Percentiles rank a stretch among this genome's conserved stretches.
Evolutionary conservation across 495 filamentous ascomycete species (phyloP).

Genomic region (Chaetomium fimeti): DNA sequence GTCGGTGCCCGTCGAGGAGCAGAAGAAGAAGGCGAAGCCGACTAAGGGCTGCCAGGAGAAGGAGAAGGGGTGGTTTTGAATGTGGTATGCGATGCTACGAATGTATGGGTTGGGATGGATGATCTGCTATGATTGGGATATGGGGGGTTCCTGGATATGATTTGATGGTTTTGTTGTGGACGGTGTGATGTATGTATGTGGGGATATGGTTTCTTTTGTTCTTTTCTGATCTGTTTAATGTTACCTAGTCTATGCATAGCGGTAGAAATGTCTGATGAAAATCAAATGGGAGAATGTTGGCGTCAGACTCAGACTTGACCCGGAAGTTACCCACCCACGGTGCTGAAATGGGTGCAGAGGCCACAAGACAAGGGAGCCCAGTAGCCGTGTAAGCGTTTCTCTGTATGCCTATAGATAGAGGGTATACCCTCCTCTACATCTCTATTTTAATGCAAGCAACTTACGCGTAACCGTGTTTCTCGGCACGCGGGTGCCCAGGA

Average conservation of each 20-base stretch:
- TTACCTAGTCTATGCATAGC: slow-evolving; percentile 6
- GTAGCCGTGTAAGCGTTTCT: no score
- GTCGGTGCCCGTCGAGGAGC: slow-evolving; percentile 24
- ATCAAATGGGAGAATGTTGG: not conserved
- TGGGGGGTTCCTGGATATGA: not conserved
- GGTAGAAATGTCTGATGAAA: slow-evolving; percentile 3
- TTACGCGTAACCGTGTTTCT: no score
- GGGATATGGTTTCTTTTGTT: not conserved
- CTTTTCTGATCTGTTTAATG: not conserved
- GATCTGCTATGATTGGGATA: not conserved
- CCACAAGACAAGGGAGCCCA: no score
- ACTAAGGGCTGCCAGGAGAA: not conserved
- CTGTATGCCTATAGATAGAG: no score
- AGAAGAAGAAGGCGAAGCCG: slow-evolving; percentile 7
- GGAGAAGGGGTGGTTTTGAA: slow-evolving; percentile 10
- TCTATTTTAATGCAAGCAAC: no score
- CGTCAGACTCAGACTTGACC: not conserved
- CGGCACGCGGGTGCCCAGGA: no score
- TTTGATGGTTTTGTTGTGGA: not conserved
- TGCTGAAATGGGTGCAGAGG: no score
- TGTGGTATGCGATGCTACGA: not conserved
- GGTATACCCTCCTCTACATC: no score
- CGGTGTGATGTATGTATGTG: not conserved
- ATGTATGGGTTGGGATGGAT: not conserved
- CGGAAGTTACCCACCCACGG: no score